phyloP scores from a whole-genome alignment of 192 early-diverging fungal genomes.

The Backusella psychrophila region DNA sequence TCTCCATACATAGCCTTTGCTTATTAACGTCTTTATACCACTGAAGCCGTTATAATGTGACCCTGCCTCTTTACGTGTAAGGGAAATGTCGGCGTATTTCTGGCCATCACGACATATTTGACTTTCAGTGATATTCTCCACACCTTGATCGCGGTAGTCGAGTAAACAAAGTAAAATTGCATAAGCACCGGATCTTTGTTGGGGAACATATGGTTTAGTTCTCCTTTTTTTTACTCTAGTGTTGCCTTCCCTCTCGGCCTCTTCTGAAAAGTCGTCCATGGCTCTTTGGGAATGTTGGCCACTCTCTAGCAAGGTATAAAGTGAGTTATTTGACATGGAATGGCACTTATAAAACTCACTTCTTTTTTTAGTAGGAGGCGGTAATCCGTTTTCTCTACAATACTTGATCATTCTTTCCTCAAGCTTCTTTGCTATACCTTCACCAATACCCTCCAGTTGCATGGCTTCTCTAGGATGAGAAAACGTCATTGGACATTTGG shows the following conservation, averaged over 20 bases:
- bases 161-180: slow-evolving; percentile 73
- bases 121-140: slow-evolving; percentile 53
- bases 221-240: neutral
- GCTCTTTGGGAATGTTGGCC: neutral
- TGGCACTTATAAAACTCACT: neutral
- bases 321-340: neutral
- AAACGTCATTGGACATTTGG: slow-evolving; percentile 56
- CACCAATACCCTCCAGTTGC: slow-evolving; percentile 66
- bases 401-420: slow-evolving; percentile 51
- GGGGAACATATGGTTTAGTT: slow-evolving; percentile 65
- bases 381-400: slow-evolving; percentile 52
- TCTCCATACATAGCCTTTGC: slow-evolving; percentile 65
- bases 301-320: neutral
- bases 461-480: slow-evolving; percentile 57
- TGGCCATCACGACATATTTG: slow-evolving; percentile 69
- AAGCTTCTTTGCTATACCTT: slow-evolving; percentile 46
- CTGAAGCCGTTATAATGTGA: slow-evolving; percentile 74
- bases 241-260: neutral
- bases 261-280: neutral
- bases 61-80: slow-evolving; percentile 51
- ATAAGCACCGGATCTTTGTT: slow-evolving; percentile 76
- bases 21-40: slow-evolving; percentile 69
- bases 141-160: slow-evolving; percentile 23
- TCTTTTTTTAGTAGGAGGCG: slow-evolving; percentile 31
- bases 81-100: slow-evolving; percentile 63